phyloP scores from a whole-genome alignment of 495 filamentous ascomycete genomes.

The Thermothielavioides terrestris region DNA sequence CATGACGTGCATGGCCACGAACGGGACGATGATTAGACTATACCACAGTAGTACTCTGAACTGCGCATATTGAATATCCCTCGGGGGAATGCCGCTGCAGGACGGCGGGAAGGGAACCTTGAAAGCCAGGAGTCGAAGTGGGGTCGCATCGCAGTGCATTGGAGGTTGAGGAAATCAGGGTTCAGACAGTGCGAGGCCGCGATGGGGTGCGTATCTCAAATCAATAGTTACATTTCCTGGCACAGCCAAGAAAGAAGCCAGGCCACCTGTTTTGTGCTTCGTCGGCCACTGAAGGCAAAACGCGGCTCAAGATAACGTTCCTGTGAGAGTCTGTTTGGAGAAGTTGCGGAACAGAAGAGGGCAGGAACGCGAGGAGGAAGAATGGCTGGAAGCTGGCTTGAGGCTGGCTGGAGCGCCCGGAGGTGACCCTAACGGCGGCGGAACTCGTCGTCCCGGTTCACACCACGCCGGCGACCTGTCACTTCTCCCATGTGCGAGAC shows the following conservation, averaged over 20 bases:
- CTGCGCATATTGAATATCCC: neutral
- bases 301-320: slow-evolving; percentile 23
- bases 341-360: neutral
- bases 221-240: slow-evolving; percentile 12
- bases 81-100: slow-evolving; percentile 2
- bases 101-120: neutral
- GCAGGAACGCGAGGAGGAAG: neutral
- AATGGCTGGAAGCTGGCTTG: slow-evolving; percentile 8
- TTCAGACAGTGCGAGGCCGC: neutral
- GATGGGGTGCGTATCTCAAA: slow-evolving; percentile 4
- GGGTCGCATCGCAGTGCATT: slow-evolving; percentile 3
- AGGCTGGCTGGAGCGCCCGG: neutral
- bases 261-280: slow-evolving; percentile 5
- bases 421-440: neutral
- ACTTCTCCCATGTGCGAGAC: neutral
- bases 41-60: too few relatives aligned
- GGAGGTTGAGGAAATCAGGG: neutral
- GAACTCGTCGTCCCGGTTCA: slow-evolving; percentile 4
- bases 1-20: neutral
- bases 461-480: neutral
- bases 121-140: neutral
- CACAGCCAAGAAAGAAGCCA: slow-evolving; percentile 9
- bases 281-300: slow-evolving; percentile 21
- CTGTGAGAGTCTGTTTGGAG: neutral
- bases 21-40: neutral